Base-by-base conservation (phyloP, 768 basidiomycete species). In the Boletus edulis region DNA sequence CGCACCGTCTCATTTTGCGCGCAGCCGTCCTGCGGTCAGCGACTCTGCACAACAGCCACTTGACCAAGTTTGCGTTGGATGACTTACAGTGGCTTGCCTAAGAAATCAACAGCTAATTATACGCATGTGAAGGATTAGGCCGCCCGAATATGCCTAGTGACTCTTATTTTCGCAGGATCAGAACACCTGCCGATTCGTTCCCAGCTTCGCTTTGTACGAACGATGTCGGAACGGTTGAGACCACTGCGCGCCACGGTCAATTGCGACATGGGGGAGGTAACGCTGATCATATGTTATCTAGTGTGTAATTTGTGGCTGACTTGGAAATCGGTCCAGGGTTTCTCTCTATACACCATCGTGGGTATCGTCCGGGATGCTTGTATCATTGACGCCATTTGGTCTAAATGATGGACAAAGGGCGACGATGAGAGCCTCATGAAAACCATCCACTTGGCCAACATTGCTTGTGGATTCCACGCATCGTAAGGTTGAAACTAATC, bases 381-480 rank as follows among this genome's bases (percentile, higher is more conserved):
- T 29, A 5, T 58, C 27, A 11, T 37, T 27, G 1, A 29, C 20
- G n/a, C 50, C 1, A 12, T 17, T 38, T 47, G 31, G 11, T 37
- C 20, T 12, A 9, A 52, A 12, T 40, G 44, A 52, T 3, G 9
- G 22, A 24, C 32, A 43, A 40, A 82, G 81, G 77, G 75, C 7
- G 78, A 83, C 35, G 82, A 83, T 34, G 78, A 78, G 52, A 68
- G 69, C 11, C 73, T 83, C 41, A 82, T 82, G 80, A 73, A 77
- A 50, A 78, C 76, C 12, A 81, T 85, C 29, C 80, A 84, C 59
- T 70, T 83, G 15, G 82, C 83, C 0, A 84, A 86, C 55, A 73
- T 86, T 15, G 86, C 86, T 0, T 87, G 85, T 62, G 85, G 86
- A 7, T 86, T 85, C 56, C 86, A 87, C 62, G 85, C 82, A 20